These are phyloP conservation scores for Lepidium didymum DNA, from an alignment of 345 rosid species.

Conservation along the genomic window DNA sequence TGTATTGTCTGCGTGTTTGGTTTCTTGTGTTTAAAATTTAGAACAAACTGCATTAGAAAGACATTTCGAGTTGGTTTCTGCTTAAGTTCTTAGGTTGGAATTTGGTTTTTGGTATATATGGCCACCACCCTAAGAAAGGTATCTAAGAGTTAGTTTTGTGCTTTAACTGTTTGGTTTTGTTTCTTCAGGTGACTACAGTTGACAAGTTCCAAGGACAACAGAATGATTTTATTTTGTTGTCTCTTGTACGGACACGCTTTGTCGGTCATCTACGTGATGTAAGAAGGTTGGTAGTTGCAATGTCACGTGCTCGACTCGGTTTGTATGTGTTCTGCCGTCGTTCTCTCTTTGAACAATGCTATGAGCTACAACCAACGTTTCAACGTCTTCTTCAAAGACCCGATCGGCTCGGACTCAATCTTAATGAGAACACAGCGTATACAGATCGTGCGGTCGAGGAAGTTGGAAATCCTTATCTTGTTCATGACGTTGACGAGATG, in stretches of 20 bases:
- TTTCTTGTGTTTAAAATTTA: too few species aligned
- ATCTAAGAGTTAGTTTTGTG: neutral
- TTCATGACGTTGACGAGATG: slow-evolving; percentile 71
- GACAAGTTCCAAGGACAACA: slow-evolving; percentile 99
- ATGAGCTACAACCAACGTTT: slow-evolving; percentile 93
- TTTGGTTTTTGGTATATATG: neutral
- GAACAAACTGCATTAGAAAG: neutral
- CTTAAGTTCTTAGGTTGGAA: neutral
- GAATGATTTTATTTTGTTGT: slow-evolving; percentile 84
- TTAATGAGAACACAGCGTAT: slow-evolving; percentile 47
- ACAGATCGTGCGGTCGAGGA: slow-evolving; percentile 85
- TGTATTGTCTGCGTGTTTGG: neutral
- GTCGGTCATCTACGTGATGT: slow-evolving; percentile 99
- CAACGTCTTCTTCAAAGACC: slow-evolving; percentile 75
- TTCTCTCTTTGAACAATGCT: slow-evolving; percentile 92
- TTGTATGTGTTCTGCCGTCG: slow-evolving; percentile 85
- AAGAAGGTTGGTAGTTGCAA: slow-evolving; percentile 91
- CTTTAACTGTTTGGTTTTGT: neutral
- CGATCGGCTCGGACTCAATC: slow-evolving; percentile 61
- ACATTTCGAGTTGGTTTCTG: neutral
- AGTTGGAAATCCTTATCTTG: slow-evolving; percentile 52
- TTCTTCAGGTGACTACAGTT: slow-evolving; percentile 78
- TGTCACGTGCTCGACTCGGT: slow-evolving; percentile 98
- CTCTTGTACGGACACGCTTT: slow-evolving; percentile 92
- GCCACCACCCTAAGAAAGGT: neutral